Conservation (phyloP, 192 early-diverging fungal species). For the Gonapodya prolifera region DNA sequence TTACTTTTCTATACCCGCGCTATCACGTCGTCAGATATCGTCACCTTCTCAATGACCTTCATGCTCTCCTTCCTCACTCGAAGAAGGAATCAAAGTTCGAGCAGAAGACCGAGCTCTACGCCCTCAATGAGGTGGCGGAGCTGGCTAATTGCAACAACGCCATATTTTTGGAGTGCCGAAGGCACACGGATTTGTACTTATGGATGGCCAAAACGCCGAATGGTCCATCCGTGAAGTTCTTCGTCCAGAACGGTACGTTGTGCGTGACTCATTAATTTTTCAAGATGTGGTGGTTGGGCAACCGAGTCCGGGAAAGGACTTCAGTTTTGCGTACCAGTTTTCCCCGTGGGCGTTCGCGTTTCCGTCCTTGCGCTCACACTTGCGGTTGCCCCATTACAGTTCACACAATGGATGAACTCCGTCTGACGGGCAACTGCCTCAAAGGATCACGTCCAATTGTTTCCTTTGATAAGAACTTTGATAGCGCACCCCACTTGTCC, state of each 20-base stretch:
- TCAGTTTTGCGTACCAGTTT: not conserved
- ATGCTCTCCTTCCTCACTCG: slow-evolving; percentile 76
- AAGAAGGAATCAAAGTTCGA: slow-evolving; percentile 94
- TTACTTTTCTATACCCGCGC: not conserved
- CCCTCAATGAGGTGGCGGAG: slow-evolving; percentile 90
- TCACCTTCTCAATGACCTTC: slow-evolving; percentile 83
- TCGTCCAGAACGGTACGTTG: slow-evolving; percentile 74
- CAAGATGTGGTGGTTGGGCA: no score
- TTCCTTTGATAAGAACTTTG: slow-evolving; percentile 90
- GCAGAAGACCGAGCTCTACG: slow-evolving; percentile 71
- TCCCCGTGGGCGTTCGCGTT: not conserved
- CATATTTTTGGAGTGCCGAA: slow-evolving; percentile 89
- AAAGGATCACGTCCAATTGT: slow-evolving; percentile 92
- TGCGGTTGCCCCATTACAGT: slow-evolving; percentile 27
- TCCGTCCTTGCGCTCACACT: not conserved
- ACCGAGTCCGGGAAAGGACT: no score
- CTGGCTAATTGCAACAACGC: slow-evolving; percentile 98
- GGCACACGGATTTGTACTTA: slow-evolving; percentile 85
- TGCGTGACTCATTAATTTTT: no score
- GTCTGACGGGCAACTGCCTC: slow-evolving; percentile 95
- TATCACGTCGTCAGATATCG: slow-evolving; percentile 50
- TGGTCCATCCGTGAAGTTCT: slow-evolving; percentile 88
- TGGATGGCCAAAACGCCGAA: slow-evolving; percentile 93
- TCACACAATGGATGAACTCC: slow-evolving; percentile 98
- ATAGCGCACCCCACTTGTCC: slow-evolving; percentile 59